Evolutionary conservation across 2,329 filamentous ascomycete genomes (phyloP), one percentile per base, ranked within the genome.

Genomic region (Pezicula radicicola): DNA sequence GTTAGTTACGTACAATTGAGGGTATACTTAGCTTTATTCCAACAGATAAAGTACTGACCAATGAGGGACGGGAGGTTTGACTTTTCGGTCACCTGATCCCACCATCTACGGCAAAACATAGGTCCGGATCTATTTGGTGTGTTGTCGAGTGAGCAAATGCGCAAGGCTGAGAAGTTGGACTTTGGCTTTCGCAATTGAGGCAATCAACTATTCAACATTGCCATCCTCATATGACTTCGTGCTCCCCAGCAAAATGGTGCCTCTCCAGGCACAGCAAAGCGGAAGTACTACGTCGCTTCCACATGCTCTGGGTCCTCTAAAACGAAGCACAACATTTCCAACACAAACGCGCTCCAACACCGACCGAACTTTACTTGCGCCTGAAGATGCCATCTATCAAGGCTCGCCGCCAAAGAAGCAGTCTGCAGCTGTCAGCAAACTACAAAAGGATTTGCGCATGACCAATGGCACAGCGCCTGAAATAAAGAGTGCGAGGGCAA

Each of bases 341-440:
- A 46, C 41, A 18, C 52, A 19, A 44, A 46, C 30, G 12, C 49
- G 44, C 37, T 30, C 48, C 16, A 21, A 48, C 27, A 55, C 62
- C 13, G 81, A 85, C 60, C 84, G 85, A 28, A 85, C 80, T 47
- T 85, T 85, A 56, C 84, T 96, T 40, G 87, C 89, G 4, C 91
- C 91, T 15, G 88, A 93, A 72, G 91, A 96, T 81, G 91, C 90
- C 50, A 89, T 90, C 70, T 79, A 83, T 63, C 72, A 79, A 13
- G 69, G 77, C 15, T 83, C 85, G 2, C 81, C 86, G 36, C 83
- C 84, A 4, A 79, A 83, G 49, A 68, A 70, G 46, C 72, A 73
- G 47, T 70, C 71, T 8, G 61, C 68, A 3, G 64, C 66, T 4
- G 64, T 67, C 15, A 69, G 66, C 48, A 64, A 76, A 70, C 60